These are phyloP conservation scores for Chaetomium olivaceum DNA, from an alignment of 2,329 filamentous ascomycete species.

Conservation along the genomic window DNA sequence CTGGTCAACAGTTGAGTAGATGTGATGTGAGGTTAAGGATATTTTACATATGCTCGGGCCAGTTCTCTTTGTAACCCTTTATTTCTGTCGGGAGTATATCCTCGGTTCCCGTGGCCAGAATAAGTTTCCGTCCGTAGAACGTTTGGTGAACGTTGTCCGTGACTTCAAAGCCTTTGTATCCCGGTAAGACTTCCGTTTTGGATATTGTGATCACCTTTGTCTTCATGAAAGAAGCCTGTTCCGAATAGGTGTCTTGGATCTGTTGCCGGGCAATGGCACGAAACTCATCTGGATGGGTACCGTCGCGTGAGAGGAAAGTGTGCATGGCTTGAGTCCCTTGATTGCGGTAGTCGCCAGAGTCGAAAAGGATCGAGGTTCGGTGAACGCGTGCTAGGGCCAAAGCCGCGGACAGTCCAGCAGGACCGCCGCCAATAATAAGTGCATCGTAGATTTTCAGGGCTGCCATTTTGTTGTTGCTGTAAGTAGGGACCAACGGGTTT, in stretches of 20 bases:
- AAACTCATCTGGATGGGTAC: slow-evolving; percentile 40
- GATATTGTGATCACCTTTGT: not conserved
- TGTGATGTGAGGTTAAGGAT: too few relatives aligned
- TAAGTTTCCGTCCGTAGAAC: not conserved
- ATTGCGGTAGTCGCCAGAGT: slow-evolving; percentile 54
- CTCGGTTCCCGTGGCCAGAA: not conserved
- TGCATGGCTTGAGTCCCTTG: slow-evolving; percentile 51
- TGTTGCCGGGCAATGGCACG: slow-evolving; percentile 40
- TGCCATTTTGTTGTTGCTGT: too few relatives aligned
- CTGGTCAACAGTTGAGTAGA: too few relatives aligned
- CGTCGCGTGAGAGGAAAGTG: slow-evolving; percentile 45
- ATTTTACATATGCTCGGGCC: not conserved
- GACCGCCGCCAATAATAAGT: slow-evolving; percentile 55
- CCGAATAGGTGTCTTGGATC: slow-evolving; percentile 38
- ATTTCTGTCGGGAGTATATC: not conserved
- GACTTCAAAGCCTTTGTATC: not conserved
- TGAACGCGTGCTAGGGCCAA: slow-evolving; percentile 51
- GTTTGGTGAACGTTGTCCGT: not conserved
- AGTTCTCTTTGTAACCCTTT: not conserved
- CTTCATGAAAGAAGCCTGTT: not conserved
- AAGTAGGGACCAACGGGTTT: too few relatives aligned
- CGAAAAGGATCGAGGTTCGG: slow-evolving; percentile 50
- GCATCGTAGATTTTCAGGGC: slow-evolving; percentile 5
- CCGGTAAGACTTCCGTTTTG: not conserved
- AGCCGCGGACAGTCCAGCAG: slow-evolving; percentile 51